Base-by-base conservation (phyloP, 1,284 basidiomycete genomes). In the Leccinum solheimii region DNA sequence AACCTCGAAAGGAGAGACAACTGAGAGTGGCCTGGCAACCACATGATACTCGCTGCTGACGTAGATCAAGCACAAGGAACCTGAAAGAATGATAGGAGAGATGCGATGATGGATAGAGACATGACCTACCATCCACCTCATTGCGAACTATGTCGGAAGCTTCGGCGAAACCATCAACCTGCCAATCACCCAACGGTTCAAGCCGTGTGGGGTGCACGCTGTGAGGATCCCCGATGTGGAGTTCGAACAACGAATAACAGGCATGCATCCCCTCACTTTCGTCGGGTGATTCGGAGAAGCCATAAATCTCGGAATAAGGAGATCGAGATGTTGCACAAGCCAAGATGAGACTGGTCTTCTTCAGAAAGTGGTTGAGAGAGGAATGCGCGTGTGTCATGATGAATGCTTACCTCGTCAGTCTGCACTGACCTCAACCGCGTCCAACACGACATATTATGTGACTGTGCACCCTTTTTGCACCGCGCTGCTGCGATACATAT, bases 161-260 rank as follows among this genome's bases (percentile, higher is more conserved):
- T 49, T 76, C 74, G 0, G 80, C 73, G 14, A 78, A 76, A 7
- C 84, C 83, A 56, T 83, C 80, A 6, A 85, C 69, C 38, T 77
- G 69, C 86, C 86, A 88, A 43, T 85, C 81, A 5, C 83, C 84
- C 13, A 86, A 63, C 54, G 78, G 78, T 60, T 79, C 77, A 2
- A 90, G 76, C 21, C 64, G 69, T 1, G 79, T 69, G 23, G 79
- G 77, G 5, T 76, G 71, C 3, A 78, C 72, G 3, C 75, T 74
- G 8, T 69, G 69, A 21, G 76, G 66, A 10, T 78, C 72, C 11
- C 72, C 76, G 2, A 75, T 69, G 32, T 76, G 73, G 19, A 83
- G 69, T 61, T 84, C 80, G 63, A 86, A 81, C 4, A 86, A 64
- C 64, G 53, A 80, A 78, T 57, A 83, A 79, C 55, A 54, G 34